Evolutionary conservation across 306 rosid species (phyloP).

Genomic region (Hippophae rhamnoides): DNA sequence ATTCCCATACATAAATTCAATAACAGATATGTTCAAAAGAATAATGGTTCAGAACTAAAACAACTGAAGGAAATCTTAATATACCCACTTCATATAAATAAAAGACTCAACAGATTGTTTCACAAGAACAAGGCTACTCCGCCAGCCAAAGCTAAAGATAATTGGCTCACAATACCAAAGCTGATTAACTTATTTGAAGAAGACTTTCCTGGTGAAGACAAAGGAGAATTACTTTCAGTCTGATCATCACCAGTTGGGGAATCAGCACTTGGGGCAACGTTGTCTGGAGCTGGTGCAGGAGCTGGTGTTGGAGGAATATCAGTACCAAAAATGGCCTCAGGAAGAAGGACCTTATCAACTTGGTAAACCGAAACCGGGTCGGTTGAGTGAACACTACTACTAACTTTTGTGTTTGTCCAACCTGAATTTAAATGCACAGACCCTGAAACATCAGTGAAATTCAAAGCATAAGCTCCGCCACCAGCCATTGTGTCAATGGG

Average conservation of each 20-base stretch:
- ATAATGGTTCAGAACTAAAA: conserved; percentile 32
- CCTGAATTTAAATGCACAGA: conserved; percentile 51
- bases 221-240: conserved; percentile 27
- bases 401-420: conserved; percentile 72
- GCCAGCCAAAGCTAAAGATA: conserved; percentile 50
- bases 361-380: conserved; percentile 80
- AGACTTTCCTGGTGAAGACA: conserved; percentile 36
- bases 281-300: conserved; percentile 72
- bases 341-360: conserved; percentile 70
- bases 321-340: conserved; percentile 81
- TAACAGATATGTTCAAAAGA: conserved; percentile 55
- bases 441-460: conserved; percentile 74
- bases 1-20: conserved; percentile 41
- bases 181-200: conserved; percentile 41
- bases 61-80: conserved; percentile 19
- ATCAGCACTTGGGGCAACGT: conserved; percentile 62
- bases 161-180: conserved; percentile 41
- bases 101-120: conserved; percentile 12
- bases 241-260: conserved; percentile 26
- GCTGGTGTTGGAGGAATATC: conserved; percentile 71
- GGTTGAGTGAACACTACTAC: conserved; percentile 74
- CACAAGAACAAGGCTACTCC: conserved; percentile 36
- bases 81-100: too few species aligned
- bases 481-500: conserved; percentile 69
- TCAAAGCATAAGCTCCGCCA: conserved; percentile 46